Base-by-base conservation (phyloP, 176 grass and related monocot genomes). In the Bromus sterilis region DNA sequence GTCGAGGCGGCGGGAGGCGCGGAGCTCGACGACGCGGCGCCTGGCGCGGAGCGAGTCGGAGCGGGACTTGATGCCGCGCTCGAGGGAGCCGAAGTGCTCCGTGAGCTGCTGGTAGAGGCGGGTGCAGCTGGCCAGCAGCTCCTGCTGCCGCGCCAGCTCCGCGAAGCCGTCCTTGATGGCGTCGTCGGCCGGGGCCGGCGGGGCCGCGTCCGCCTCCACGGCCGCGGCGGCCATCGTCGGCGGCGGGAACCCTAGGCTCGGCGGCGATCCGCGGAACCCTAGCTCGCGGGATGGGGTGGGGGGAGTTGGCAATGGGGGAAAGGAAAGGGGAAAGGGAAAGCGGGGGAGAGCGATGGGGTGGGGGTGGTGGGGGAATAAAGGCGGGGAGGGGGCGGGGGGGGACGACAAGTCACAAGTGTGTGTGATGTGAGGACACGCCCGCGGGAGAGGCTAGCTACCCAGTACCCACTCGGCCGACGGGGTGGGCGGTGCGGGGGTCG, bases 61-160 rank as follows among this genome's bases (percentile, higher is more conserved):
- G 33, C 84, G 86, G n/a, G 82, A 31, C 20, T 82, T 40, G 49
- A 95, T 36, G 60, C 87, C 87, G 46, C 90, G 89, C 79, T 95
- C 93, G 23, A 95, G 82, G 28, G 87, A 55, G 46, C 78, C 58
- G 89, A 90, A 92, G 85, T 92, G 93, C 15, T 92, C 93, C 0
- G 85, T 86, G 28, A 95, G 93, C 82, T 95, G 89, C 75, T 86
- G 91, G 87, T 91, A 95, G 53, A 95, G 82, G 5, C 84, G 69
- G 58, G 93, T 95, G 82, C 93, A 95, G 66, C 78, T 86, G 15
- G 83, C 84, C 3, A 95, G 91, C 49, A 95, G 79, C 84, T 95
- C 82, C 69, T 91, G 93, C 85, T 92, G 93, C 77, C 86, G 84
- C 87, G 90, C 93, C 74, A 95, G 90, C 80, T 87, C 90, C 41